Base-by-base conservation (phyloP, 2,329 filamentous ascomycete genomes). In the Exophiala oligosperma region DNA sequence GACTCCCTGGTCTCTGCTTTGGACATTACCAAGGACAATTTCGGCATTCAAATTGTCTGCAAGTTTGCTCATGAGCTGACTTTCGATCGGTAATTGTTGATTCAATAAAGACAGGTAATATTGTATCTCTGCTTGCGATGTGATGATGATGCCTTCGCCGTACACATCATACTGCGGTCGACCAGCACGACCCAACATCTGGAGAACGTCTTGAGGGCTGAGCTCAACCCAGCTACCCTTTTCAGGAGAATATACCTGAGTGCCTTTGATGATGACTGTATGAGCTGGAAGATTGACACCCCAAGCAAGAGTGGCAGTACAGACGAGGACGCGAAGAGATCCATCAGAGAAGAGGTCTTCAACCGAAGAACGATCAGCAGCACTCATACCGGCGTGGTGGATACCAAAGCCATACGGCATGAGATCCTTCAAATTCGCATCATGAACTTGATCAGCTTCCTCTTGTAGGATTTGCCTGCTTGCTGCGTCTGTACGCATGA, bases 211-310 rank as follows among this genome's bases (percentile, higher is more conserved):
- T 72, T 99, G 94, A 11, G 94, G 94, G 70, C 92, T 97, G 54
- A 99, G 77, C 72, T 99, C 95, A 21, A 99, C 92, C 93, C 94
- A 99, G 73, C 90, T 94, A 78, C 94, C 94, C 78, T 97, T 97
- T 72, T 99, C 94, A 0, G 94, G 94, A 0, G 94, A 97, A 76
- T 99, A 99, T 21, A 99, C 89, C 70, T 96, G 92, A 1, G 94
- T 99, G 55, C 94, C 94, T 76, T 99, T 99, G 79, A 99, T 99
- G 71, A 99, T 93, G 69, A 99, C 94, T 0, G 94, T 97, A 71
- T 99, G 94, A 1, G 94, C 94, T 3, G 94, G 94, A 70, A 99
- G 78, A 74, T 99, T 99, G 71, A 99, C 94, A 85, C 94, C 94
- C 94, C 94, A 99, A 24, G 94, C 94, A 53, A 99, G 81, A n/a